These are phyloP conservation scores for Tulasnella sp. DNA, from an alignment of 768 basidiomycete species.

Conservation along the genomic window DNA sequence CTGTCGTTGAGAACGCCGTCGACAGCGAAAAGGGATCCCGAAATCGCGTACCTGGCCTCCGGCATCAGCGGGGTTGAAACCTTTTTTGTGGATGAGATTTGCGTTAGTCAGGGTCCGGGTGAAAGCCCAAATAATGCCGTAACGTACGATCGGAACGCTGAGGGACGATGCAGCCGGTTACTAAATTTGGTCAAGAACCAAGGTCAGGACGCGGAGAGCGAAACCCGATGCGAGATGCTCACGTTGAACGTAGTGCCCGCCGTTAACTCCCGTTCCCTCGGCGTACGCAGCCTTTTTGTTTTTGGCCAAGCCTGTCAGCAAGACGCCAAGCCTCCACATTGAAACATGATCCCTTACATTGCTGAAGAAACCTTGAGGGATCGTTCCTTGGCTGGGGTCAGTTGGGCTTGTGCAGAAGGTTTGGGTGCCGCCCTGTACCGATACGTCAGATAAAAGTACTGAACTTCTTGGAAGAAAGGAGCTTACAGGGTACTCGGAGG, in stretches of 20 bases:
- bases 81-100: neutral
- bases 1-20: neutral
- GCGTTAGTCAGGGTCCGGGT: neutral
- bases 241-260: neutral
- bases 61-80: neutral
- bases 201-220: neutral
- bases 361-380: neutral
- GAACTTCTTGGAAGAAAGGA: neutral
- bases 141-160: neutral
- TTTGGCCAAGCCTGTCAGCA: neutral
- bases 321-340: neutral
- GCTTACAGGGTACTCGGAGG: neutral
- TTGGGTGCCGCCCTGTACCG: neutral
- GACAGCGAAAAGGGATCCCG: neutral
- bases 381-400: neutral
- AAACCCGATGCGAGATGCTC: neutral
- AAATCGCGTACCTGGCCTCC: neutral
- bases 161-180: neutral
- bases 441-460: neutral
- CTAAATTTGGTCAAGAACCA: neutral
- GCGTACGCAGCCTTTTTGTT: neutral
- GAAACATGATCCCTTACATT: neutral
- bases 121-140: neutral
- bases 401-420: constrained; percentile 10
- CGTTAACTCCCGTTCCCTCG: neutral